Conservation (phyloP, 2,329 filamentous ascomycete genomes). For the Fonsecaea erecta region DNA sequence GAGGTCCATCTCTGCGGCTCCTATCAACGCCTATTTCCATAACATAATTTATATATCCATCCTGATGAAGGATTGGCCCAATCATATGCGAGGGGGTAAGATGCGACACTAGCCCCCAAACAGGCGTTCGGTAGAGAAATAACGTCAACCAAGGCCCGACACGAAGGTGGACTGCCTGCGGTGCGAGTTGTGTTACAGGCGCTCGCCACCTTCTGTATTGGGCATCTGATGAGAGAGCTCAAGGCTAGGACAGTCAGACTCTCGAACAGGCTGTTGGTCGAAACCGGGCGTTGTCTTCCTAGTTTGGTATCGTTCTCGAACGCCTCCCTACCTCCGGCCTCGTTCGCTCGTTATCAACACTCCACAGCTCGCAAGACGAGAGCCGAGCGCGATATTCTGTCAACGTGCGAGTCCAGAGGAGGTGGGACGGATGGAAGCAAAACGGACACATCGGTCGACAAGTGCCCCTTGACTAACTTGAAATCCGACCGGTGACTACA, state of each 20-base stretch:
- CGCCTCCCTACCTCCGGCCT: not conserved
- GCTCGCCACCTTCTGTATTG: slow-evolving; percentile 21
- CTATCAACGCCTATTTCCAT: not conserved
- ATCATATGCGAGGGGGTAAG: slow-evolving; percentile 7
- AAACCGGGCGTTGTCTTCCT: not conserved
- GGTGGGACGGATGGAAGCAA: slow-evolving; percentile 11
- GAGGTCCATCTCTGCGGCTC: not conserved
- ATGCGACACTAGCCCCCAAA: slow-evolving; percentile 21
- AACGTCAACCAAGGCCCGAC: slow-evolving; percentile 15
- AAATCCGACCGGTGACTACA: slow-evolving; percentile 2
- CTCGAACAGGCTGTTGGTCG: slow-evolving; percentile 8
- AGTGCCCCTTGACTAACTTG: not conserved
- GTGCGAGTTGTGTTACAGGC: not conserved
- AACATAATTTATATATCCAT: slow-evolving; percentile 11
- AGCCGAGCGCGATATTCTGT: not conserved
- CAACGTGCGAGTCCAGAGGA: not conserved
- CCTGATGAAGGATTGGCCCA: not conserved
- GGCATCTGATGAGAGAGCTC: slow-evolving; percentile 22
- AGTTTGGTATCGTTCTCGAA: slow-evolving; percentile 4
- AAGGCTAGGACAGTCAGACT: slow-evolving; percentile 11
- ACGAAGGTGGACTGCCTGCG: slow-evolving; percentile 9
- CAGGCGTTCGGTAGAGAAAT: slow-evolving; percentile 27
- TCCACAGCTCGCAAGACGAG: not conserved
- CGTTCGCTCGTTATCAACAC: slow-evolving; percentile 13
- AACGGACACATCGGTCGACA: not conserved